Conservation (phyloP, 441 rosid genomes). For the Hura crepitans region DNA sequence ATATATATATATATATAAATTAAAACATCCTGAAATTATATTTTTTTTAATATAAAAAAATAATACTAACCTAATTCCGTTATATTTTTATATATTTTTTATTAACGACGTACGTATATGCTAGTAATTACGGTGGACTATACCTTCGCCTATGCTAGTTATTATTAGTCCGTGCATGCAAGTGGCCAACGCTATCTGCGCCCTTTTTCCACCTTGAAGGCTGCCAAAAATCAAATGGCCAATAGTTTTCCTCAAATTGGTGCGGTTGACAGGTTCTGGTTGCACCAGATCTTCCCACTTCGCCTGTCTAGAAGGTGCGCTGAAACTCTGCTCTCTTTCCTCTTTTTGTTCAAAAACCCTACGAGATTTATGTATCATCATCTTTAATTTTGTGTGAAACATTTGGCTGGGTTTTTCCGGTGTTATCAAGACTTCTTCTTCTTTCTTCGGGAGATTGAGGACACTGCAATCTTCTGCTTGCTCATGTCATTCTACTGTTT, state of each 20-base stretch:
- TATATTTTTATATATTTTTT: too few species aligned
- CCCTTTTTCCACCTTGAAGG: neutral
- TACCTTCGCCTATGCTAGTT: neutral
- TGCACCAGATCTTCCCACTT: constrained; percentile 6
- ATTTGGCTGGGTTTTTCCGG: neutral
- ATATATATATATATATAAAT: too few species aligned
- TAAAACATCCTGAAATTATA: too few species aligned
- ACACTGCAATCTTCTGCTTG: neutral
- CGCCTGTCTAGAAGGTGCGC: constrained; percentile 7
- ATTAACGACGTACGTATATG: too few species aligned
- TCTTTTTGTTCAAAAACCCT: neutral
- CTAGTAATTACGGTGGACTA: neutral
- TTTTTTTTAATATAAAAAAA: too few species aligned
- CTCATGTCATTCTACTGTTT: neutral
- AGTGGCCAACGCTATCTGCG: neutral
- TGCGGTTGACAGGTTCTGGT: neutral
- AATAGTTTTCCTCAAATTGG: neutral
- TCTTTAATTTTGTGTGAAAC: neutral
- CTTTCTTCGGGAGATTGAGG: neutral
- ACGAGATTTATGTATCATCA: neutral
- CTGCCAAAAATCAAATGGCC: too few species aligned
- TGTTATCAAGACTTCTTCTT: neutral
- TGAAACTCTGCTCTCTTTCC: neutral
- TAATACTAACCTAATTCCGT: too few species aligned
- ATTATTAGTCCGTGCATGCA: neutral